A percentile compares a stretch with the other conserved stretches of the same genome.
These are phyloP conservation scores for Oxalis stricta DNA, from an alignment of 441 rosid species.

Conservation along the genomic window DNA sequence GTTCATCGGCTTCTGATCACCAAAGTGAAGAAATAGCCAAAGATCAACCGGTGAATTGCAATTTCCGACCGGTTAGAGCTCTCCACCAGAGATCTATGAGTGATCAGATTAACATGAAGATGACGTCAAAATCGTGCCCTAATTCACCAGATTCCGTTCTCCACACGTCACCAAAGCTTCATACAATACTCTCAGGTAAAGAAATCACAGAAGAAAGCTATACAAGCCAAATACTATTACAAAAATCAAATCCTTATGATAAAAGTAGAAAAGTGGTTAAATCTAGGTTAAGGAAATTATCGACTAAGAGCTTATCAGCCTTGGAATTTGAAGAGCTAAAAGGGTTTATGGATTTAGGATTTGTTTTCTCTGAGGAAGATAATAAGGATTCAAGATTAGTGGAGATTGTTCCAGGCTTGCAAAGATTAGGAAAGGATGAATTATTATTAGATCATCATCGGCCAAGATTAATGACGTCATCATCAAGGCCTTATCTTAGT, in stretches of 20 bases:
- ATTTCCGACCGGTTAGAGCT: constrained; percentile 17
- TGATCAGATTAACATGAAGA: constrained; percentile 19
- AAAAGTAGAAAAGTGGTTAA: background rate
- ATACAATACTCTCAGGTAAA: constrained; percentile 28
- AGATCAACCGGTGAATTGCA: too few species aligned
- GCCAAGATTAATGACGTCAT: constrained; percentile 8
- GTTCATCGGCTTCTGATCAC: constrained; percentile 4
- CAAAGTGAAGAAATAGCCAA: constrained; percentile 11
- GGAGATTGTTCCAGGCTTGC: constrained; percentile 60
- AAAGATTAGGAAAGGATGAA: constrained; percentile 30
- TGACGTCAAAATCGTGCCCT: constrained; percentile 17
- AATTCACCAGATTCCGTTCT: constrained; percentile 39
- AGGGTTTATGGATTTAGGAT: constrained; percentile 88
- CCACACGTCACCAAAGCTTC: constrained; percentile 17
- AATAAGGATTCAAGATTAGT: constrained; percentile 51
- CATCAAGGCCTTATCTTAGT: constrained; percentile 59
- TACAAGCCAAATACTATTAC: background rate
- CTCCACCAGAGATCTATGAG: constrained; percentile 39
- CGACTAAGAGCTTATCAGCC: constrained; percentile 43
- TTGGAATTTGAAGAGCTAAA: constrained; percentile 58
- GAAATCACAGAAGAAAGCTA: constrained; percentile 19
- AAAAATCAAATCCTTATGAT: background rate
- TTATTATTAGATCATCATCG: constrained; percentile 7
- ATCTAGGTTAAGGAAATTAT: constrained; percentile 11
- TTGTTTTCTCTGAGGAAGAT: constrained; percentile 66